Evolutionary conservation across 2,329 filamentous ascomycete genomes (phyloP), one percentile per base, ranked within the genome.

Genomic region (Diplodia corticola): DNA sequence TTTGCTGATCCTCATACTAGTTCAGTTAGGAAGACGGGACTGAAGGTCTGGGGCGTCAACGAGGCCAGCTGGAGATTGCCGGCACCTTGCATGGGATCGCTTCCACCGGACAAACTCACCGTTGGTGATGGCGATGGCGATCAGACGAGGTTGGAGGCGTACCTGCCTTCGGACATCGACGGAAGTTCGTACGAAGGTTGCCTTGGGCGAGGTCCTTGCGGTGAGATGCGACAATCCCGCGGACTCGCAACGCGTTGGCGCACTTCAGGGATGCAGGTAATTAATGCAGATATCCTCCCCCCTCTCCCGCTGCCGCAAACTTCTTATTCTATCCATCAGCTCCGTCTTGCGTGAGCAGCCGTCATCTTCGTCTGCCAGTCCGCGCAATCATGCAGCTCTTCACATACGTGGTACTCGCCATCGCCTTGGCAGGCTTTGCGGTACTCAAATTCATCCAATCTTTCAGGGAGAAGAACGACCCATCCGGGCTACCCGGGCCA

Each of bases 371-470:
- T 30, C 28, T 30, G 3, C n/a, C 17, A 13, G 28, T 28, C 24
- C 33, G 20, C 33, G 24, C 28, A 60, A 71, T 24, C 54, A 78
- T 82, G 80, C 80, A 82, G 73, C 69, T 77, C 44, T 65, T 81
- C 46, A 80, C 79, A 22, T 69, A 78, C 33, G 72, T 77, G 50
- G 74, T 75, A 13, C 69, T 75, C 10, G 75, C 74, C 28, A 66
- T 80, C 15, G 78, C 78, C 49, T 69, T 78, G 4, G 65, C 79
- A 48, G 76, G 75, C 67, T 79, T 80, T 67, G 73, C 74, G 28
- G 24, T 55, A 4, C 30, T 40, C 63, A 75, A 35, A 65, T 73
- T 53, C 71, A 69, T 53, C 37, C 48, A 64, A 9, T 22, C 63
- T 15, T 48, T 46, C 50, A 51, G 10, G 17, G 63, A 26, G 26